phyloP scores from a whole-genome alignment of 108 stramenopile genomes.

The Cyclostephanos tholiformis region DNA sequence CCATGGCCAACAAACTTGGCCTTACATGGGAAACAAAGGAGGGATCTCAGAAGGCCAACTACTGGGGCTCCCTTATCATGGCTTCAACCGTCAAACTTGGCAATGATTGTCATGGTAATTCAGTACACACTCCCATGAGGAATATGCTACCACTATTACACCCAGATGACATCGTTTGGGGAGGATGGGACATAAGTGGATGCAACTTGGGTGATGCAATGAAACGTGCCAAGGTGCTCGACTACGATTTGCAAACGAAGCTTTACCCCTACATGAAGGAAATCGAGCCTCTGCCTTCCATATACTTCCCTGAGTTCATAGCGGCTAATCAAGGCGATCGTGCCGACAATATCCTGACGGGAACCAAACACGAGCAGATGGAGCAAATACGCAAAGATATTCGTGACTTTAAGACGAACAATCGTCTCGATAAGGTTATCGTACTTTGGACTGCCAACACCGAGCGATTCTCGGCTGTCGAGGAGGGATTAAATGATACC shows the following conservation, averaged over 20 bases:
- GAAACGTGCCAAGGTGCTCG: slow-evolving; percentile 90
- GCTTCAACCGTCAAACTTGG: slow-evolving; percentile 94
- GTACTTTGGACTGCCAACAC: slow-evolving; percentile 99
- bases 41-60: slow-evolving; percentile 88
- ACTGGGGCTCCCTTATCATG: slow-evolving; percentile 94
- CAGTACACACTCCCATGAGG: slow-evolving; percentile 89
- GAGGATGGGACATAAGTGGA: slow-evolving; percentile 96
- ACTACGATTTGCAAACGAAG: slow-evolving; percentile 90
- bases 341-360: slow-evolving; percentile 92
- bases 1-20: slow-evolving; percentile 91
- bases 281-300: slow-evolving; percentile 87
- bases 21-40: slow-evolving; percentile 94
- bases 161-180: slow-evolving; percentile 96
- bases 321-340: slow-evolving; percentile 97
- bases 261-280: slow-evolving; percentile 91
- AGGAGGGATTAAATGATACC: slow-evolving; percentile 95
- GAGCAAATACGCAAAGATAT: slow-evolving; percentile 92
- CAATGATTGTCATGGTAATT: slow-evolving; percentile 77
- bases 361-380: slow-evolving; percentile 95
- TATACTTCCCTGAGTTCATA: slow-evolving; percentile 97
- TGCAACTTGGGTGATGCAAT: slow-evolving; percentile 94
- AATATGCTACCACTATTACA: slow-evolving; percentile 94
- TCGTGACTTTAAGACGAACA: slow-evolving; percentile 86
- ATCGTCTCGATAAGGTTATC: slow-evolving; percentile 92
- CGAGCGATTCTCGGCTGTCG: slow-evolving; percentile 93